Base-by-base conservation (phyloP, 495 filamentous ascomycete species). In the Chlorociboria aeruginascens region DNA sequence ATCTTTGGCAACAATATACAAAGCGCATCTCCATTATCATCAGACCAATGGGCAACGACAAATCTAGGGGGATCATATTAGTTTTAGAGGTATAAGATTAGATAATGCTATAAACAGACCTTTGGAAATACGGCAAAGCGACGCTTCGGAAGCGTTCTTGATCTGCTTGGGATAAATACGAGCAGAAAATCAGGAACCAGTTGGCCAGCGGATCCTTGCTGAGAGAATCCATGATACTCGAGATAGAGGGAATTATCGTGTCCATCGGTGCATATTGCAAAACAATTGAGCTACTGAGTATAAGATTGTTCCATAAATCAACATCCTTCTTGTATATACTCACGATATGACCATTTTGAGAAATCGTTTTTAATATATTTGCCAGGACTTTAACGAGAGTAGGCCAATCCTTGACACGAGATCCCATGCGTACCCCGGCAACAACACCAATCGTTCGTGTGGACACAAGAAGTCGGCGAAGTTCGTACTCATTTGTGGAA, bases 171-270 rank as follows among this genome's bases (percentile, higher is more conserved):
- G 82, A 76, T 52, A 89, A 79, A 31, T 85, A 81, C 11, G 80
- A 79, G 61, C 85, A 96, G 58, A 95, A 96, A 6, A 77, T 70
- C 40, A 96, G 68, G 62, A 97, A 97, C 66, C 78, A 76, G 43
- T 61, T 60, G 49, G 79, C 76, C 43, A 85, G 69, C 2, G 66
- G 69, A 14, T 80, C 78, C 40, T 69, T 74, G 6, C 77, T 77
- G 49, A 90, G 68, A n/a, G 65, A 61, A 32, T 77, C 71, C 67
- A 81, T 78, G 34, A 86, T 67, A 6, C 72, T 52, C 16, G 76
- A 74, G 32, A 87, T 65, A 32, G 68, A 73, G 8, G 86, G 78
- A 37, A 96, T 76, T 43, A 89, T 67, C 12, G 78, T 74, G 55
- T 95, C 86, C 60, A 95, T 77, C 20, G 89, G 82, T n/a, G 87